These are phyloP conservation scores for Paspalum notatum DNA, from an alignment of 176 grass and related monocot species.

Conservation along the genomic window DNA sequence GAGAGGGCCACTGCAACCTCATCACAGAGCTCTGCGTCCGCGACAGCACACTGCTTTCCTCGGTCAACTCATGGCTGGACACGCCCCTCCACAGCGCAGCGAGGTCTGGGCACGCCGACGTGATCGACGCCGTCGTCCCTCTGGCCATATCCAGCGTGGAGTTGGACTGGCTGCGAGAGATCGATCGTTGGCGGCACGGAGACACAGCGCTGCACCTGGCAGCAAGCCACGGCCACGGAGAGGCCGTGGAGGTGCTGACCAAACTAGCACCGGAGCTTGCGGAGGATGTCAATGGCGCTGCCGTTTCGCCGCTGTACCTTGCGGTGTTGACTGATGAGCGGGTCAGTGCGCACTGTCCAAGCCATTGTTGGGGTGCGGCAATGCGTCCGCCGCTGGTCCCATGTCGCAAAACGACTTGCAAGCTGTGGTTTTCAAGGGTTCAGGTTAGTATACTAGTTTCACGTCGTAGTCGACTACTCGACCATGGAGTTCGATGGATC, in stretches of 20 bases:
- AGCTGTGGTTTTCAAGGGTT: too few relatives aligned
- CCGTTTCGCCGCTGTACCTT: slow-evolving; percentile 49
- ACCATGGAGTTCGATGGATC: too few relatives aligned
- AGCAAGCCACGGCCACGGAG: slow-evolving; percentile 17
- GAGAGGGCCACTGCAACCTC: slow-evolving; percentile 29
- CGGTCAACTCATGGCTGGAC: slow-evolving; percentile 33
- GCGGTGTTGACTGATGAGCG: too few relatives aligned
- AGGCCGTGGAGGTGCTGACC: slow-evolving; percentile 31
- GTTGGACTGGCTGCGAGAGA: background rate
- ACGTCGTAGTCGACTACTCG: too few relatives aligned
- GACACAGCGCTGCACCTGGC: slow-evolving; percentile 57
- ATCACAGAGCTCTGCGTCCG: slow-evolving; percentile 22
- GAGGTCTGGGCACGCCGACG: slow-evolving; percentile 2
- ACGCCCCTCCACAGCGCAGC: slow-evolving; percentile 53
- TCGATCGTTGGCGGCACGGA: background rate
- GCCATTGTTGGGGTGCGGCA: too few relatives aligned
- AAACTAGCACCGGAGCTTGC: slow-evolving; percentile 8
- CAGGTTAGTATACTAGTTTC: too few relatives aligned
- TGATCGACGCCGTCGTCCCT: slow-evolving; percentile 1
- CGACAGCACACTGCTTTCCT: slow-evolving; percentile 29
- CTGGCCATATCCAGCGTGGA: background rate
- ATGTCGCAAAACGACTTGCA: too few relatives aligned
- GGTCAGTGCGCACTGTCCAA: too few relatives aligned
- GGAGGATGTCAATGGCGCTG: background rate
- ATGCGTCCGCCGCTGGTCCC: too few relatives aligned